Evolutionary conservation across 2,329 filamentous ascomycete species (phyloP).

Genomic region (Fusarium begoniae): DNA sequence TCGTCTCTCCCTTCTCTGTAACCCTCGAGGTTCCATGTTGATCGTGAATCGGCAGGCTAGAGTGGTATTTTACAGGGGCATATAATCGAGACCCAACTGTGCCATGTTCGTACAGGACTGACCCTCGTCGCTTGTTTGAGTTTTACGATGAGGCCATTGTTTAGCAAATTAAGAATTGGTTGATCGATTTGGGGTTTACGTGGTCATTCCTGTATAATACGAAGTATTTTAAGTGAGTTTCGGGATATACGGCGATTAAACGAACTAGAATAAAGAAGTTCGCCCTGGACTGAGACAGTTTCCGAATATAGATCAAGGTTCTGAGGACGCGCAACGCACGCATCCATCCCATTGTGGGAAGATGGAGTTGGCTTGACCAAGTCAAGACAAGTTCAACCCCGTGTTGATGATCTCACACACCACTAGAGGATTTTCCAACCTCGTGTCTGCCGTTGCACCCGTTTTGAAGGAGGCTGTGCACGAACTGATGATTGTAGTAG

Average conservation of each 20-base stretch:
- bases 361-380: not conserved
- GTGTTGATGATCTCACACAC: conserved; percentile 27
- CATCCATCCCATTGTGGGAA: conserved; percentile 20
- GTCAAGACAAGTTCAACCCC: conserved; percentile 18
- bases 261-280: not conserved
- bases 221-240: not conserved
- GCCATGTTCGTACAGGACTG: conserved; percentile 9
- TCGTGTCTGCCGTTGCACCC: conserved; percentile 28
- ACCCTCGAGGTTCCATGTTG: not conserved
- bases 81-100: conserved; percentile 10
- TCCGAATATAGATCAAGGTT: conserved; percentile 29
- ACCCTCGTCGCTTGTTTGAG: conserved; percentile 11
- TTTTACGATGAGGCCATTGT: conserved; percentile 17
- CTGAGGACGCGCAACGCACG: conserved; percentile 29
- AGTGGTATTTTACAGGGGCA: not conserved
- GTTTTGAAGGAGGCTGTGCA: conserved; percentile 27
- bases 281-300: not conserved
- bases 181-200: not conserved
- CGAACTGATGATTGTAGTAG: not conserved
- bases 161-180: not conserved
- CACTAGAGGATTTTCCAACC: conserved; percentile 25
- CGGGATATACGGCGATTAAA: not conserved
- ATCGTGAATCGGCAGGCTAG: conserved; percentile 32
- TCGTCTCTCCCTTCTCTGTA: not conserved
- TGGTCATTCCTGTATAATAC: not conserved